Base-by-base conservation (phyloP, 768 basidiomycete species). In the Lactarius sanguifluus region DNA sequence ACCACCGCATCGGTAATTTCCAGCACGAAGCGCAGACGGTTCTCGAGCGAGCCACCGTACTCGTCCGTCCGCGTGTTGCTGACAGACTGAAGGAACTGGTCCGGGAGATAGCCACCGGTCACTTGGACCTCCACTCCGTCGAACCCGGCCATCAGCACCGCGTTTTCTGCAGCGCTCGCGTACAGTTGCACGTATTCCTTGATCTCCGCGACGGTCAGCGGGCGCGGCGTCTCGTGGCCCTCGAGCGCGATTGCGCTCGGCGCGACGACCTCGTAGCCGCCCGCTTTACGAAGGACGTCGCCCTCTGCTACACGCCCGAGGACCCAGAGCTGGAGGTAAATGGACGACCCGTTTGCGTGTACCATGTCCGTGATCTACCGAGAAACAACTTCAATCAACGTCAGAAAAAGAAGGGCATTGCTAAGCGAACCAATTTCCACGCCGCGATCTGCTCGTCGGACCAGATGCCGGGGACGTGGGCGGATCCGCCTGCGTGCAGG, bases 241-340 rank as follows among this genome's bases (percentile, higher is more conserved):
- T 20, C 40, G 5, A 65, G 18, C n/a, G 57, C 43, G 36, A 65
- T 59, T 0, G 38, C n/a, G 28, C 64, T 55, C 3, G 57, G 41
- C 20, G 45, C 59, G 1, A 67, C 43, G 36, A 55, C 16, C 5
- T 20, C 8, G 18, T 6, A 57, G 52, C 43, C 45, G 45, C 3
- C 54, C 43, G 43, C 68, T 16, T 45, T 5, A 5, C 41, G 16
- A 2, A 62, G 59, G 59, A 59, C 38, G 6, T 60, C 38, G 3
- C 57, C 62, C 9, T 63, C 34, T 0, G 78, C 77, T 0, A 71
- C 70, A 18, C 81, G 78, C 1, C 84, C 84, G 13, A 82, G 67
- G 1, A 81, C 81, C 82, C 83, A 85, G 0, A 83, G 74, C 69
- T 86, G 85, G 15, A 77, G 41, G 71, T 75, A 81, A 62, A 84